Base-by-base conservation (phyloP, 2,329 filamentous ascomycete genomes). In the Tolypocladium endophyticum region DNA sequence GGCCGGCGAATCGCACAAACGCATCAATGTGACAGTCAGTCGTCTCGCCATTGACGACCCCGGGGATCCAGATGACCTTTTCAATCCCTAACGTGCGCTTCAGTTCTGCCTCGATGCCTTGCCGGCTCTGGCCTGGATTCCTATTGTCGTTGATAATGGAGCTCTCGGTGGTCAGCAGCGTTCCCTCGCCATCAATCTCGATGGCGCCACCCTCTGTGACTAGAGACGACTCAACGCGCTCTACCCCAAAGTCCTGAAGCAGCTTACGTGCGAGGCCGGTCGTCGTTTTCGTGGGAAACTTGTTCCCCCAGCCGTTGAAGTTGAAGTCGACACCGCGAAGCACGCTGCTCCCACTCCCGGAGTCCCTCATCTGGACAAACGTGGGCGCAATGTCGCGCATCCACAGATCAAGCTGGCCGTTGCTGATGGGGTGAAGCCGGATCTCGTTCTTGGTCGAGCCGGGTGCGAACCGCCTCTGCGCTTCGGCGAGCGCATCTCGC, bases 21-120 rank as follows among this genome's bases (percentile, higher is more conserved):
- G 68, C 69, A 47, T 71, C 68, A 25, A 72, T 63, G 28, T 71
- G 70, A 35, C 63, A 63, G 47, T 72, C 70, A 0, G 70, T 71
- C 1, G 64, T 55, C 47, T 70, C 69, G 18, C 65, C 55, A 0
- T 56, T 61, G 33, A 59, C 60, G 18, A 65, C 50, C 1, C 69
- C 68, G 1, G 66, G 61, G 5, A 72, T 58, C 70, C 69, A 72
- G n/a, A 71, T 65, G 4, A 66, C 56, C 28, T 69, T 71, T 1
- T 60, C 47, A 12, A 67, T 61, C 5, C 70, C 70, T 0, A 72
- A 61, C 2, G 55, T 60, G 11, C 60, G 57, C 2, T 23, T 23
- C 6, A 71, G 66, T 38, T 66, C 61, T 3, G 52, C 55, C 20
- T 71, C 70, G 3, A 70, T 53, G 0, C 68, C 59, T 16, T 58